Evolutionary conservation across 1,284 basidiomycete genomes (phyloP).

Genomic region (Exobasidium cylindrosporum): DNA sequence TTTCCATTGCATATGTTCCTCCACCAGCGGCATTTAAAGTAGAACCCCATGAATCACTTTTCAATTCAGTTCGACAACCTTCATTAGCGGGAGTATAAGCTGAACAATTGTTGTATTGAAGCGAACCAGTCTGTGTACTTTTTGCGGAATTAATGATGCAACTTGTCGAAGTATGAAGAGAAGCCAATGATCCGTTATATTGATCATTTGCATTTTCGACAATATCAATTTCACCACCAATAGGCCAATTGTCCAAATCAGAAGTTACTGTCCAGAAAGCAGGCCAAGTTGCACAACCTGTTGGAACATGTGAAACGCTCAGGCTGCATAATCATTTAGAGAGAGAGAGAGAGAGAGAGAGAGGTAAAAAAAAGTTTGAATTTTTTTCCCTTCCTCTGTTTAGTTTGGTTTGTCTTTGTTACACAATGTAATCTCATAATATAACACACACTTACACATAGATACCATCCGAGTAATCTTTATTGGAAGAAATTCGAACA

Average conservation of each 20-base stretch:
- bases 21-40: slow-evolving; percentile 42
- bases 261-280: slow-evolving; percentile 52
- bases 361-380: too few relatives aligned
- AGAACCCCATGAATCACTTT: slow-evolving; percentile 30
- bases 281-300: slow-evolving; percentile 51
- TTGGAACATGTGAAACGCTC: slow-evolving; percentile 46
- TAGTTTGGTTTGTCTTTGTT: background rate
- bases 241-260: slow-evolving; percentile 29
- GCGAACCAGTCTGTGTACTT: slow-evolving; percentile 25
- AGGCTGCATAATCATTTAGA: slow-evolving; percentile 24
- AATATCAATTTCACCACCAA: slow-evolving; percentile 53
- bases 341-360: too few relatives aligned
- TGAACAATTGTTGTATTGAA: slow-evolving; percentile 40
- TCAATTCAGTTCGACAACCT: slow-evolving; percentile 47
- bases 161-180: slow-evolving; percentile 36
- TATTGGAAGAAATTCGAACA: slow-evolving; percentile 45
- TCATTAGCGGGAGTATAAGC: slow-evolving; percentile 26
- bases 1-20: slow-evolving; percentile 49
- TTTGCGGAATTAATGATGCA: slow-evolving; percentile 28
- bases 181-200: slow-evolving; percentile 32
- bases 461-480: slow-evolving; percentile 42
- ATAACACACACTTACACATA: slow-evolving; percentile 29
- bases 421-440: too few relatives aligned
- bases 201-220: slow-evolving; percentile 51
- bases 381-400: background rate